Evolutionary conservation across 192 early-diverging fungal species (phyloP).

Genomic region (Entophlyctis helioformis): DNA sequence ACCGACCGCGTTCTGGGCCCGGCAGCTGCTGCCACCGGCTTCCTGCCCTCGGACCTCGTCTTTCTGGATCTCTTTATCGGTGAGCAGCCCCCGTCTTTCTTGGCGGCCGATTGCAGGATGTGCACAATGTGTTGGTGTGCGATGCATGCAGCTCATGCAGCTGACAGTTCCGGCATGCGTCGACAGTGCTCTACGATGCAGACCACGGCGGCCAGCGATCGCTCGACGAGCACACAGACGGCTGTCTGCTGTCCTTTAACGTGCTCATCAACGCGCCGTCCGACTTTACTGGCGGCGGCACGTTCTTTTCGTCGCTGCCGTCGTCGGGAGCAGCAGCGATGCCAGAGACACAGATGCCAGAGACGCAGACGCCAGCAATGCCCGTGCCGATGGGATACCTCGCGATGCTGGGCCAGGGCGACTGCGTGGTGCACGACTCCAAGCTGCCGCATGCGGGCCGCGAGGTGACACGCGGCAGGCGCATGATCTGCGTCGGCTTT

Average conservation of each 20-base stretch:
- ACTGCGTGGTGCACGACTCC: conserved; percentile 32
- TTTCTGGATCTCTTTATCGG: conserved; percentile 4
- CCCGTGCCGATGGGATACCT: no score
- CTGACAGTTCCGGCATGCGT: conserved; percentile 27
- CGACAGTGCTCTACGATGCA: conserved; percentile 30
- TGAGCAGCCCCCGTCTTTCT: not conserved
- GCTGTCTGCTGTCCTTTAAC: conserved; percentile 40
- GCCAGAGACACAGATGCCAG: no score
- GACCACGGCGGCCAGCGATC: conserved; percentile 16
- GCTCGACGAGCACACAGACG: conserved; percentile 37
- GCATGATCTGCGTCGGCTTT: conserved; percentile 38
- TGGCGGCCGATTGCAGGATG: no score
- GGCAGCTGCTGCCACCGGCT: not conserved
- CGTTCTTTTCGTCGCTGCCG: conserved; percentile 11
- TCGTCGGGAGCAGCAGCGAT: not conserved
- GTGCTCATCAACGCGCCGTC: conserved; percentile 26
- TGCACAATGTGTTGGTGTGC: no score
- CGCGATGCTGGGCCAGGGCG: no score
- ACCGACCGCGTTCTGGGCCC: not conserved
- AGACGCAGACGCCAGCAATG: no score
- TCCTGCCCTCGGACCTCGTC: not conserved
- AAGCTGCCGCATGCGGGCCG: conserved; percentile 25
- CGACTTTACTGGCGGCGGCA: conserved; percentile 44
- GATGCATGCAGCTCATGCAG: not conserved
- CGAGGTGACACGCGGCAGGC: conserved; percentile 21